Conservation (phyloP, 192 early-diverging fungal species). For the Funneliformis geosporum region DNA sequence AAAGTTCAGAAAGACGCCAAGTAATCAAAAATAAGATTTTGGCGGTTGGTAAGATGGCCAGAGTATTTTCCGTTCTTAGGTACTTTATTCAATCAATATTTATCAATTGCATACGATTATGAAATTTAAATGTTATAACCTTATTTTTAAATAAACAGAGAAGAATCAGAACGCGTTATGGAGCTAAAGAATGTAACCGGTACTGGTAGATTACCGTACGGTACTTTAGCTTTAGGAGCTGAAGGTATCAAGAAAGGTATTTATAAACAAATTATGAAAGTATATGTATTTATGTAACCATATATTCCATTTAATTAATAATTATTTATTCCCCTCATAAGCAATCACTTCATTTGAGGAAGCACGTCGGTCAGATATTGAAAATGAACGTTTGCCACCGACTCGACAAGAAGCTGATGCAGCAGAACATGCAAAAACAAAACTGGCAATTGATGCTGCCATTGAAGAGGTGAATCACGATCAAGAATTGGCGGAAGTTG, state of each 20-base stretch:
- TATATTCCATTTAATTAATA: background rate
- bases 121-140: background rate
- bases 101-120: background rate
- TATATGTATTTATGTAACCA: background rate
- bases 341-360: conserved; percentile 92
- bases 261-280: background rate
- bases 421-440: conserved; percentile 34
- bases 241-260: conserved; percentile 88
- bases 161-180: conserved; percentile 89
- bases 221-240: conserved; percentile 84
- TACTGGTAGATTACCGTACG: conserved; percentile 80
- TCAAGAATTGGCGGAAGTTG: conserved; percentile 21
- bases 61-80: conserved; percentile 87
- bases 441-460: conserved; percentile 40
- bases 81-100: background rate
- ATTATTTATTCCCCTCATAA: background rate
- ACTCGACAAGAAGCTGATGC: conserved; percentile 48
- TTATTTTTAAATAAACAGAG: conserved; percentile 28
- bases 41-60: conserved; percentile 89
- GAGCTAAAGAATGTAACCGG: conserved; percentile 92
- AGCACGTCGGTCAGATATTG: conserved; percentile 84
- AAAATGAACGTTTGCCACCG: conserved; percentile 93
- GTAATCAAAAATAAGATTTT: conserved; percentile 87
- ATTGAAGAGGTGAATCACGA: conserved; percentile 29
- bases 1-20: conserved; percentile 62